These are phyloP conservation scores for Corymbia maculata DNA, from an alignment of 345 rosid species.

Conservation along the genomic window DNA sequence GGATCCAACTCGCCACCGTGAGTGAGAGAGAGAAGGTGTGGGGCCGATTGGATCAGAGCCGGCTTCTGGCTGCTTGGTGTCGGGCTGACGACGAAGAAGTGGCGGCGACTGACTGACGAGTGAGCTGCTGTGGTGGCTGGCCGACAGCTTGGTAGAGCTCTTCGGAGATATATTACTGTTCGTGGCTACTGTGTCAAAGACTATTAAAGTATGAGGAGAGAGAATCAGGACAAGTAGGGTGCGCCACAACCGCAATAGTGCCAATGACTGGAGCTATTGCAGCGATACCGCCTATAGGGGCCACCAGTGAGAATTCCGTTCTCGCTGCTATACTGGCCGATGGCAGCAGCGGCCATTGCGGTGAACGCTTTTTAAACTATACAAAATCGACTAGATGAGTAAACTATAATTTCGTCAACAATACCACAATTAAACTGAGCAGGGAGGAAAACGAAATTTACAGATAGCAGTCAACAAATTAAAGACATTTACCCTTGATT, in stretches of 20 bases:
- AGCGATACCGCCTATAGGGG: neutral
- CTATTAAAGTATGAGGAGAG: neutral
- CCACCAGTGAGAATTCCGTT: neutral
- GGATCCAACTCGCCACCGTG: too few relatives aligned
- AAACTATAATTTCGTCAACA: neutral
- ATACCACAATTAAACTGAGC: neutral
- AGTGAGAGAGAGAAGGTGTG: too few relatives aligned
- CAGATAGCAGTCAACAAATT: too few relatives aligned
- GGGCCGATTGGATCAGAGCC: too few relatives aligned
- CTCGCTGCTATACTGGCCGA: accelerated
- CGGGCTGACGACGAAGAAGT: neutral
- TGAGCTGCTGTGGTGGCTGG: too few relatives aligned
- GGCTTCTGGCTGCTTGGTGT: too few relatives aligned
- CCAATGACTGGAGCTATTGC: neutral
- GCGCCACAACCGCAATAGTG: neutral
- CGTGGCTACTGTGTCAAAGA: neutral
- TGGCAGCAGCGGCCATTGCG: neutral
- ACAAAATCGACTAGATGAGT: neutral
- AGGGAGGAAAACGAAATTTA: neutral
- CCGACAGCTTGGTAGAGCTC: too few relatives aligned
- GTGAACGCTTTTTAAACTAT: too few relatives aligned
- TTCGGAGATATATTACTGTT: too few relatives aligned
- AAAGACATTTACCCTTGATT: neutral
- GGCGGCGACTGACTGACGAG: neutral
- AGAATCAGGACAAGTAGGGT: neutral